These are phyloP conservation scores for Tolypocladium tundrense DNA, from an alignment of 2,329 filamentous ascomycete species.

Conservation along the genomic window DNA sequence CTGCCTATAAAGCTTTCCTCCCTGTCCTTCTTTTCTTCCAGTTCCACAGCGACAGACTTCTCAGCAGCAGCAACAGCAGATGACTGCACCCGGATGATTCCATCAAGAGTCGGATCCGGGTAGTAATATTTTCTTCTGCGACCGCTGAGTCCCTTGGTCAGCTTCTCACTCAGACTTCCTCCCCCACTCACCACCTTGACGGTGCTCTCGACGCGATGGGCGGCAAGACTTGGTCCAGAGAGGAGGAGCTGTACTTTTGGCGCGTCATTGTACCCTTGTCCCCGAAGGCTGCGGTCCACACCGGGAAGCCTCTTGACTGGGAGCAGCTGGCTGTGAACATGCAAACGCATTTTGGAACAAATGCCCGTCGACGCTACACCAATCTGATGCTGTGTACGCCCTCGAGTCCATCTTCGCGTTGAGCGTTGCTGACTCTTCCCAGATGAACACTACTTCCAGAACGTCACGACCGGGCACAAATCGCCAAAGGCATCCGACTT, in stretches of 20 bases:
- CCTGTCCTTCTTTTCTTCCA: background rate
- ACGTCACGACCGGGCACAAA: conserved; percentile 23
- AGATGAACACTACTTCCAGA: conserved; percentile 38
- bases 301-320: conserved; percentile 19
- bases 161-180: background rate
- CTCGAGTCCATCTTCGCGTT: background rate
- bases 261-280: conserved; percentile 25
- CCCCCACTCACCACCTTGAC: background rate
- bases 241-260: conserved; percentile 43
- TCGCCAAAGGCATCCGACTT: conserved; percentile 26
- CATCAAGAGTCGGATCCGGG: background rate
- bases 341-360: conserved; percentile 22
- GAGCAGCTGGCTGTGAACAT: conserved; percentile 25
- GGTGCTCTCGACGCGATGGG: conserved; percentile 27
- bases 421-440: conserved; percentile 4
- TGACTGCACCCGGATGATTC: background rate
- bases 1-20: background rate
- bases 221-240: conserved; percentile 36
- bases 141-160: background rate
- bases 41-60: background rate
- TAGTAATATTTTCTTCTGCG: background rate
- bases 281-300: conserved; percentile 16
- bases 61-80: background rate
- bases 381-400: conserved; percentile 29
- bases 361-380: conserved; percentile 28